Conservation (phyloP, 345 rosid species). For the Eucalyptus cloeziana region DNA sequence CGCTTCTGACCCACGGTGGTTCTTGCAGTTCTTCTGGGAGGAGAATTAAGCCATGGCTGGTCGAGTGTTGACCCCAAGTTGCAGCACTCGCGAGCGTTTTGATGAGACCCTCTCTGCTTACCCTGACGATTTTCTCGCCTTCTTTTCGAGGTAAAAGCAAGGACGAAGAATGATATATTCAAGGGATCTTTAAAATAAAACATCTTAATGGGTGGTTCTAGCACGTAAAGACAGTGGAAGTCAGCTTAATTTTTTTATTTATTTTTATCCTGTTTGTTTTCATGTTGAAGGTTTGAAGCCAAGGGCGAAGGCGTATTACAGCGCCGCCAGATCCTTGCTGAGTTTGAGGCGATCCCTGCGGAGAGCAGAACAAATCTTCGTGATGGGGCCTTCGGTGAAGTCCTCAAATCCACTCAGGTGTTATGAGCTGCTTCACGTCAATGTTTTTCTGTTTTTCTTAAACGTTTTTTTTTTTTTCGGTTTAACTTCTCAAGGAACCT, state of each 20-base stretch:
- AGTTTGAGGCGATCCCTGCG: conserved; percentile 50
- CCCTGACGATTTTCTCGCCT: conserved; percentile 45
- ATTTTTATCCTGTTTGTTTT: neutral
- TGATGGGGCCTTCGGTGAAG: conserved; percentile 47
- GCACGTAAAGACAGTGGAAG: accelerated
- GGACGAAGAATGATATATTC: neutral
- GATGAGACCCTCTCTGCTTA: conserved; percentile 45
- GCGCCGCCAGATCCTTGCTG: conserved; percentile 50
- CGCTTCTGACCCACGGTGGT: neutral
- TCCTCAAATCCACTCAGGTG: conserved; percentile 55
- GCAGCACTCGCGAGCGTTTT: conserved; percentile 58
- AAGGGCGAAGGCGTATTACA: conserved; percentile 69
- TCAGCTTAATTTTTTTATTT: no score
- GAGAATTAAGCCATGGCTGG: conserved; percentile 18
- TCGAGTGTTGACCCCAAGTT: conserved; percentile 33
- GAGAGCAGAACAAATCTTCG: conserved; percentile 30
- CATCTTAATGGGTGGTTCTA: neutral
- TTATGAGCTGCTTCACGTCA: neutral
- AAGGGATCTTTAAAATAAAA: no score
- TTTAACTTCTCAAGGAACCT: conserved; percentile 2
- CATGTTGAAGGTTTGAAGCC: conserved; percentile 32
- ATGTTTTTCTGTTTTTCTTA: neutral
- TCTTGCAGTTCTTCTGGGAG: no score
- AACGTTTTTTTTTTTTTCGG: neutral
- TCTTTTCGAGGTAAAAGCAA: conserved; percentile 45